Percentiles rank a stretch among this genome's conserved stretches.
Evolutionary conservation across 768 basidiomycete species (phyloP).

Genomic region (Mrakia frigida): DNA sequence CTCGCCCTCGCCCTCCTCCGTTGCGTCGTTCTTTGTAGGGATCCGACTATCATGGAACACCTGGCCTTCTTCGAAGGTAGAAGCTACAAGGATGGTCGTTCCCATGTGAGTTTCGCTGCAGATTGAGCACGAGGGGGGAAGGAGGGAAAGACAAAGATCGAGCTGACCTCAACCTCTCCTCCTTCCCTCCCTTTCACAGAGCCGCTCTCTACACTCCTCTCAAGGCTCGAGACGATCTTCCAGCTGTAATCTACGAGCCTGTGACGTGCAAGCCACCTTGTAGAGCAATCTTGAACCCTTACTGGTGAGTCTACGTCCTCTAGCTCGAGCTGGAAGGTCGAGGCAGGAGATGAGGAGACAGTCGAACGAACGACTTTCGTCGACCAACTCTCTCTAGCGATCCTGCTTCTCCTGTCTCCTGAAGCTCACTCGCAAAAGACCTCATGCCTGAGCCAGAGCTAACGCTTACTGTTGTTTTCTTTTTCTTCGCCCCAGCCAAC

Average conservation of each 20-base stretch:
- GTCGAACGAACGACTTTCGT: too few species aligned
- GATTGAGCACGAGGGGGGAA: too few species aligned
- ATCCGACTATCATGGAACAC: constrained; percentile 97
- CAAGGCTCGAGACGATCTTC: constrained; percentile 87
- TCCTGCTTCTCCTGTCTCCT: not conserved
- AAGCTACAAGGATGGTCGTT: constrained; percentile 94
- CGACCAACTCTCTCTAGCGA: too few species aligned
- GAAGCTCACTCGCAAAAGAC: not conserved
- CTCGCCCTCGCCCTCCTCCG: not conserved
- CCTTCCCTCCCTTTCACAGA: not conserved
- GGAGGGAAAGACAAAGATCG: too few species aligned
- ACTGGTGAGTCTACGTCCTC: constrained; percentile 60
- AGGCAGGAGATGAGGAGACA: too few species aligned
- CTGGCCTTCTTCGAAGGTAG: constrained; percentile 96
- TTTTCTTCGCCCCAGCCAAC: constrained; percentile 60
- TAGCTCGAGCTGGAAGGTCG: too few species aligned
- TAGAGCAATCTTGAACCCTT: constrained; percentile 94
- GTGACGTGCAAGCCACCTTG: constrained; percentile 98
- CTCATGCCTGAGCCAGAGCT: too few species aligned
- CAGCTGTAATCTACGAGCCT: constrained; percentile 94
- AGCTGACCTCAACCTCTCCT: constrained; percentile 5
- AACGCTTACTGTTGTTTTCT: not conserved
- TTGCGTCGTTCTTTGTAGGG: constrained; percentile 52
- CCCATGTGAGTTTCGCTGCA: constrained; percentile 55
- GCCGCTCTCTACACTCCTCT: constrained; percentile 95